Conservation (phyloP, 495 filamentous ascomycete genomes). For the Penicillium mononematosum region DNA sequence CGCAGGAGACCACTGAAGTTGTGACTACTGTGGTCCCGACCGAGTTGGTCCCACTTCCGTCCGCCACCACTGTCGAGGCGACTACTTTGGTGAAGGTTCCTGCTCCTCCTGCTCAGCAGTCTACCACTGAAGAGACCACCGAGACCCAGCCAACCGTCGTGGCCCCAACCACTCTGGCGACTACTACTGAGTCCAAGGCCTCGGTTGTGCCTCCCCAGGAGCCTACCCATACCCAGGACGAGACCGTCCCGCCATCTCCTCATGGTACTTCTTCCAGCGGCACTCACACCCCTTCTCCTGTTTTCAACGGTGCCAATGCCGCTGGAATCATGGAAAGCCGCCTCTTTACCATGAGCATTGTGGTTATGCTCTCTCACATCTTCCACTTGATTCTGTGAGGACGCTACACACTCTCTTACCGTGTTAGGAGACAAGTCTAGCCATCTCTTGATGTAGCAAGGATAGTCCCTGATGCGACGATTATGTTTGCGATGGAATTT, state of each 20-base stretch:
- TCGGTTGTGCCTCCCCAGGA: neutral
- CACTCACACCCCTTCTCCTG: neutral
- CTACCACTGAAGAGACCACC: neutral
- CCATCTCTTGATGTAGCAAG: conserved; percentile 5
- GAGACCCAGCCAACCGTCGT: neutral
- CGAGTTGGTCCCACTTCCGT: neutral
- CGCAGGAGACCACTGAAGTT: neutral
- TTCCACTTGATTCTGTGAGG: conserved; percentile 2
- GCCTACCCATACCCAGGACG: neutral
- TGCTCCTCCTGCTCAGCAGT: neutral
- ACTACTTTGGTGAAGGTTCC: conserved; percentile 1
- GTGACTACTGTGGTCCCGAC: neutral
- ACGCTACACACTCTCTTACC: neutral
- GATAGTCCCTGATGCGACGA: neutral
- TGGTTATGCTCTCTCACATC: conserved; percentile 1
- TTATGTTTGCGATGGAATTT: neutral
- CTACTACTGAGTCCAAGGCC: neutral
- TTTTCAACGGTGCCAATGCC: conserved; percentile 9
- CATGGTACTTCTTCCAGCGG: neutral
- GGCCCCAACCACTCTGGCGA: conserved; percentile 3
- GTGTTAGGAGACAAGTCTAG: neutral
- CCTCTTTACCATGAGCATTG: conserved; percentile 1
- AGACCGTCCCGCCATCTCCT: neutral
- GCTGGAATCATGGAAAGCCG: conserved; percentile 4
- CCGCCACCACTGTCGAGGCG: neutral